Percentiles rank a stretch among this genome's conserved stretches.
Conservation (phyloP, 805 yeast genomes). For the Barnettozyma populi region DNA sequence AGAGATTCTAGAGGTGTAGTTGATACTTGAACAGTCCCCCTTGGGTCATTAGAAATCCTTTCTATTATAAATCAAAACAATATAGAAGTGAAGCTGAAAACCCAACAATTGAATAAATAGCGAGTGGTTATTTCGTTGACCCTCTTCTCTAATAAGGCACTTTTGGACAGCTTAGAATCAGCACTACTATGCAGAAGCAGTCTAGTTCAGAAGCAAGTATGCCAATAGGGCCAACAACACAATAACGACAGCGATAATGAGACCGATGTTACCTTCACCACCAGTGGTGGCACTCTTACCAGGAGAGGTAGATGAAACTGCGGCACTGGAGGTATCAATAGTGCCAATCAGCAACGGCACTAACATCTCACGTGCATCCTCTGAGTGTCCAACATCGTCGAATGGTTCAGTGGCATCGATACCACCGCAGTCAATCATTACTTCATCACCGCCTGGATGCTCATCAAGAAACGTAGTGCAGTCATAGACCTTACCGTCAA, state of each 20-base stretch:
- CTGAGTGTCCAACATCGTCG: slow-evolving; percentile 95
- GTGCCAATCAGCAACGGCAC: slow-evolving; percentile 68
- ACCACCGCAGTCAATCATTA: slow-evolving; percentile 75
- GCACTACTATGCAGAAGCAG: not conserved
- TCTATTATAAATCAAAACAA: not conserved
- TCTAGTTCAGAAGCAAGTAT: slow-evolving; percentile 13
- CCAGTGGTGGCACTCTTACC: slow-evolving; percentile 23
- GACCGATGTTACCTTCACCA: slow-evolving; percentile 23
- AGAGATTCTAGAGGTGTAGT: too few relatives aligned
- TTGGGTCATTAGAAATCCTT: not conserved
- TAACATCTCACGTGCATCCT: slow-evolving; percentile 82
- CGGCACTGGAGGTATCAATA: slow-evolving; percentile 57
- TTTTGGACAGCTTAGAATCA: not conserved
- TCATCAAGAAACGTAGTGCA: slow-evolving; percentile 54
- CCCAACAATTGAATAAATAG: not conserved
- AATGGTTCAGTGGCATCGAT: slow-evolving; percentile 78
- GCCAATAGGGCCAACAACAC: slow-evolving; percentile 20
- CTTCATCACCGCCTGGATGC: slow-evolving; percentile 85
- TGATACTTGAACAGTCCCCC: not conserved
- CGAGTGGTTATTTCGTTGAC: not conserved
- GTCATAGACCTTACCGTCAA: slow-evolving; percentile 80
- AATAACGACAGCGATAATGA: slow-evolving; percentile 18
- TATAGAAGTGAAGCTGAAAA: not conserved
- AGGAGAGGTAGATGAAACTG: slow-evolving; percentile 18
- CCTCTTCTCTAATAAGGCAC: not conserved